Evolutionary conservation across 2,329 filamentous ascomycete genomes (phyloP), one percentile per base, ranked within the genome.

Genomic region (Fusarium protoensiforme): DNA sequence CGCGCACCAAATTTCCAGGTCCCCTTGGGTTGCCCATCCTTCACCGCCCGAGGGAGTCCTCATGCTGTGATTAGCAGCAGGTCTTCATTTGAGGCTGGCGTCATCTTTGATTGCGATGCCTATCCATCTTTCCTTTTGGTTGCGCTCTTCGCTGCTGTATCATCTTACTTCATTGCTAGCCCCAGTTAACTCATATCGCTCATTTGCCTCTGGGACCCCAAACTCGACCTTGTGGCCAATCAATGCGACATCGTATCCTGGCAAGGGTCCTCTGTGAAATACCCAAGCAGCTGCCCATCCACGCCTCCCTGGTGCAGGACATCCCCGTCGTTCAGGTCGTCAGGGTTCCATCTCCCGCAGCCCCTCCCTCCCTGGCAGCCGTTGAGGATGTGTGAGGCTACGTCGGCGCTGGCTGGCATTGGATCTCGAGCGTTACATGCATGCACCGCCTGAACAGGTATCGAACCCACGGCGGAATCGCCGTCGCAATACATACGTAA

Each of bases 171-270:
- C 22, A 22, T 39, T 20, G 35, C 35, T 60, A 43, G 57, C 38
- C 57, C 38, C 38, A 27, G 57, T 60, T 29, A 51, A 53, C 29
- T 41, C 57, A 67, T 63, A 36, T 33, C 22, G 14, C 35, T 53
- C 39, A 51, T 71, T 67, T 61, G 18, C 48, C 67, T 38, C 33
- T 22, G 33, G 29, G 57, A 43, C 38, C 53, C 35, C 38, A 56
- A 72, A 59, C 69, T 69, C n/a, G 20, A 18, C n/a, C 61, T 60
- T 48, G 41, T 41, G 36, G 38, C 69, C 69, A 72, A 72, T 57
- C 60, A 58, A 56, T 36, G 31, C 22, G 38, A 22, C 46, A 31
- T 57, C 48, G 59, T 71, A 71, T 71, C 43, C 35, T 41, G 65
- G 53, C 69, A 61, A 69, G 54, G 38, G 57, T 39, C 35, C 20